A percentile compares a stretch with the other conserved stretches of the same genome.
phyloP scores from a whole-genome alignment of 192 early-diverging fungal genomes.

The Coemansia sp. region DNA sequence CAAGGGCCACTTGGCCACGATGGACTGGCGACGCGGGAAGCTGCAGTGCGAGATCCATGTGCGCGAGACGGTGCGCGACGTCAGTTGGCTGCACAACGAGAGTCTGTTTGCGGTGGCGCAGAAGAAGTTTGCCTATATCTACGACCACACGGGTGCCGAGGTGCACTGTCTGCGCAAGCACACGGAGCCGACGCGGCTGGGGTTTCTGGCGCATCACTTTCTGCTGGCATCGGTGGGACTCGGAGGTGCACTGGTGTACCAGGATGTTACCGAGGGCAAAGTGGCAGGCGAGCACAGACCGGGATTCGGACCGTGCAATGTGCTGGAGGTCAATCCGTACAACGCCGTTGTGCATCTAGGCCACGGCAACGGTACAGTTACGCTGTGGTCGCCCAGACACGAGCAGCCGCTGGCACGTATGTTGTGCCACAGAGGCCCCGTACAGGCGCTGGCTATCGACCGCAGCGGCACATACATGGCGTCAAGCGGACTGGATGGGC shows the following conservation, averaged over 20 bases:
- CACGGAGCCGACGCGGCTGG: conserved; percentile 78
- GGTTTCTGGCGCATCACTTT: conserved; percentile 93
- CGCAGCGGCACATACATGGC: conserved; percentile 81
- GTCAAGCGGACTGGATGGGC: conserved; percentile 86
- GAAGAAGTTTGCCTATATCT: conserved; percentile 93
- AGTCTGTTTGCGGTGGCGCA: conserved; percentile 93
- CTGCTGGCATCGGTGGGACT: conserved; percentile 82
- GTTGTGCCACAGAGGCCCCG: conserved; percentile 87
- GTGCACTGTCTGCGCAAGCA: conserved; percentile 85
- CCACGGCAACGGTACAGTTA: conserved; percentile 87
- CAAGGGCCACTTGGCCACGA: conserved; percentile 86
- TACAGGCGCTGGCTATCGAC: conserved; percentile 84
- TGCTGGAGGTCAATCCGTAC: conserved; percentile 89
- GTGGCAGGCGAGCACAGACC: conserved; percentile 79
- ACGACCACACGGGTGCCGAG: conserved; percentile 88
- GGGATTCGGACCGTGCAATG: conserved; percentile 73
- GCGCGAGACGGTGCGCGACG: conserved; percentile 88
- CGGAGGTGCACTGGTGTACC: conserved; percentile 83
- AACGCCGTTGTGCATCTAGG: conserved; percentile 91
- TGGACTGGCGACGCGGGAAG: conserved; percentile 87
- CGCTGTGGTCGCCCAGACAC: conserved; percentile 89
- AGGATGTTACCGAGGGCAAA: conserved; percentile 90
- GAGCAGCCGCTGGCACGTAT: conserved; percentile 87
- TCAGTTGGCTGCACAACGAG: conserved; percentile 95
- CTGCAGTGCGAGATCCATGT: conserved; percentile 83